These are phyloP conservation scores for Diaporthe vexans DNA, from an alignment of 2,329 filamentous ascomycete species.

Conservation along the genomic window DNA sequence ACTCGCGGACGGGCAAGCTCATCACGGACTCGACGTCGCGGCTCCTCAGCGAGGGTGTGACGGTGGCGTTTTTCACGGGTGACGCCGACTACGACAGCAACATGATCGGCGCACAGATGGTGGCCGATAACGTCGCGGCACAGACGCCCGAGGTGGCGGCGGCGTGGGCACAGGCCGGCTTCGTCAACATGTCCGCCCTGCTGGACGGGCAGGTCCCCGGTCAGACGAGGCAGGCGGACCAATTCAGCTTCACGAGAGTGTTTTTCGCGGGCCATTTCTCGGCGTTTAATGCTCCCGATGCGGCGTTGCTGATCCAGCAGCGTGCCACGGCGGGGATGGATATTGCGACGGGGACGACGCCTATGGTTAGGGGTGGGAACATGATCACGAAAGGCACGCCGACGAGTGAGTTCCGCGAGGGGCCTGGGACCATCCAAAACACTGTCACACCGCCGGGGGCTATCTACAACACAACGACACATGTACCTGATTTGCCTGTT, in stretches of 20 bases:
- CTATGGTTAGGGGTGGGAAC: not conserved
- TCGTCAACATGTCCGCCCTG: constrained; percentile 73
- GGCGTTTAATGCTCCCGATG: constrained; percentile 61
- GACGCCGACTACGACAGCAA: constrained; percentile 69
- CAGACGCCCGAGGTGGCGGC: constrained; percentile 44
- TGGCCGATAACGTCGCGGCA: constrained; percentile 63
- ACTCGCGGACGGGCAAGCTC: constrained; percentile 50
- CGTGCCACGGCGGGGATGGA: constrained; percentile 63
- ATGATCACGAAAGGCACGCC: constrained; percentile 8
- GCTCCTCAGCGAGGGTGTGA: constrained; percentile 67
- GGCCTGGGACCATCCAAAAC: constrained; percentile 4
- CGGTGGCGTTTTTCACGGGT: constrained; percentile 67
- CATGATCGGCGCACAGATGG: constrained; percentile 60
- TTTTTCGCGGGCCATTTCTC: constrained; percentile 69
- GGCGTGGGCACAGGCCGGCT: constrained; percentile 70
- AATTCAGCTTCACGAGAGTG: constrained; percentile 70
- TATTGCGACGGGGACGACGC: constrained; percentile 56
- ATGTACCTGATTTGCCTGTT: not conserved
- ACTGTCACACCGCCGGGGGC: constrained; percentile 14
- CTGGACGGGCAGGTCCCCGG: constrained; percentile 71
- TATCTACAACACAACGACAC: constrained; percentile 6
- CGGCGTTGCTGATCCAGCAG: constrained; percentile 61
- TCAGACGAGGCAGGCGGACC: constrained; percentile 75
- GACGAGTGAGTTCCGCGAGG: constrained; percentile 25
- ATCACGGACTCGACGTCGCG: constrained; percentile 56